A percentile compares a stretch with the other conserved stretches of the same genome.
phyloP scores from a whole-genome alignment of 495 filamentous ascomycete species.

The Opeltia flavorubescens region DNA sequence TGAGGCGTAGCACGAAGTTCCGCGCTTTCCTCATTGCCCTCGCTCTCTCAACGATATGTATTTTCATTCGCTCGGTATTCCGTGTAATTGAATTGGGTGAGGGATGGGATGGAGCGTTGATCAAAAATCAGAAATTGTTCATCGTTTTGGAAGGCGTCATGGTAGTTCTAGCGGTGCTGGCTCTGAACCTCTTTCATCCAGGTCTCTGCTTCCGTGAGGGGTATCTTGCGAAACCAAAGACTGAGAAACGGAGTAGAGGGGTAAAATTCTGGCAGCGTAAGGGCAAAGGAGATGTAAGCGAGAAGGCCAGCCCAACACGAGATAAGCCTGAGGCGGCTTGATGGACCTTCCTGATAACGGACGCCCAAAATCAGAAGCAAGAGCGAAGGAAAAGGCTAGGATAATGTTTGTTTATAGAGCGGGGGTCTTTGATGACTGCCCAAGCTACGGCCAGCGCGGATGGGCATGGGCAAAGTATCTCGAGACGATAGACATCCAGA shows the following conservation, averaged over 20 bases:
- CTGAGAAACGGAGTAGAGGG: neutral
- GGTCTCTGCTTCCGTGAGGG: slow-evolving; percentile 11
- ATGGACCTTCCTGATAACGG: no score
- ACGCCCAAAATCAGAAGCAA: no score
- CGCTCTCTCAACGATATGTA: slow-evolving; percentile 15
- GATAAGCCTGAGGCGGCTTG: neutral
- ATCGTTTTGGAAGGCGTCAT: slow-evolving; percentile 50
- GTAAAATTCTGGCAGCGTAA: neutral
- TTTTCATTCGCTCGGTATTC: slow-evolving; percentile 19
- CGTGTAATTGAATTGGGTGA: slow-evolving; percentile 19
- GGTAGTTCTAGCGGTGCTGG: slow-evolving; percentile 39
- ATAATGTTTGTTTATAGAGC: no score
- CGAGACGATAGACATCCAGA: no score
- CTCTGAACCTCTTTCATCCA: slow-evolving; percentile 44
- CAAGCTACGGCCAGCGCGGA: no score
- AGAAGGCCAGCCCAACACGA: neutral
- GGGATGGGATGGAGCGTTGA: slow-evolving; percentile 23
- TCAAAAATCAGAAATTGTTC: slow-evolving; percentile 39
- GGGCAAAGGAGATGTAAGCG: neutral
- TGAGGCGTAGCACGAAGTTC: slow-evolving; percentile 21
- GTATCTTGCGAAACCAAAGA: neutral
- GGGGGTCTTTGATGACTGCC: no score
- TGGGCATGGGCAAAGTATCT: no score
- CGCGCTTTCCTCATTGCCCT: slow-evolving; percentile 19
- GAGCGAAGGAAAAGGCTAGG: no score